phyloP scores from a whole-genome alignment of 164 flowering plant species.

The Pachysandra terminalis region DNA sequence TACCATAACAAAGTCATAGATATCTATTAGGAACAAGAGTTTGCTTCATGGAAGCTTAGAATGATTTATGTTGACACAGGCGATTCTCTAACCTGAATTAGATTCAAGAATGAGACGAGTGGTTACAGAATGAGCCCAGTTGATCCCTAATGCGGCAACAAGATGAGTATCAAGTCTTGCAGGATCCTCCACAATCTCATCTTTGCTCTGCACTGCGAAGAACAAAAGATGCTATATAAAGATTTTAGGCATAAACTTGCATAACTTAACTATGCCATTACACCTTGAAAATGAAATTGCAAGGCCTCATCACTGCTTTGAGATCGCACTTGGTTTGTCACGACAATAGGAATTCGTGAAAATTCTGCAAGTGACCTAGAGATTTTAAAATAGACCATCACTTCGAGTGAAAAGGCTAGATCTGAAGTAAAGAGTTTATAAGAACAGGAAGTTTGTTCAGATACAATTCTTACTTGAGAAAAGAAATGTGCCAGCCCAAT shows the following conservation, averaged over 20 bases:
- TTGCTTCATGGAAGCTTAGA: neutral
- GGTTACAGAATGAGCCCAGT: constrained; percentile 91
- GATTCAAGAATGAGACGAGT: constrained; percentile 74
- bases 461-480: constrained; percentile 52
- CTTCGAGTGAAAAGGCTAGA: neutral
- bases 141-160: constrained; percentile 75
- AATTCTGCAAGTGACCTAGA: constrained; percentile 77
- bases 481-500: constrained; percentile 85
- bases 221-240: neutral
- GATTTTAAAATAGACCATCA: constrained; percentile 6
- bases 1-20: too few relatives aligned
- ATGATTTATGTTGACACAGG: neutral
- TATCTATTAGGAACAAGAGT: neutral
- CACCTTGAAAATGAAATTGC: constrained; percentile 68
- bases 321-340: constrained; percentile 86
- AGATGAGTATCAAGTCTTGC: constrained; percentile 51
- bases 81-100: constrained; percentile 46
- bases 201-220: constrained; percentile 36
- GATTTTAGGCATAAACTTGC: constrained; percentile 2
- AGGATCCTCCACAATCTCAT: constrained; percentile 23
- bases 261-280: neutral
- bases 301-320: constrained; percentile 38
- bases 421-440: neutral
- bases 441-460: neutral
- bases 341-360: constrained; percentile 72